A percentile compares a stretch with the other conserved stretches of the same genome.
phyloP scores from a whole-genome alignment of 2,329 filamentous ascomycete genomes.

The Myriosclerotinia duriaeana region DNA sequence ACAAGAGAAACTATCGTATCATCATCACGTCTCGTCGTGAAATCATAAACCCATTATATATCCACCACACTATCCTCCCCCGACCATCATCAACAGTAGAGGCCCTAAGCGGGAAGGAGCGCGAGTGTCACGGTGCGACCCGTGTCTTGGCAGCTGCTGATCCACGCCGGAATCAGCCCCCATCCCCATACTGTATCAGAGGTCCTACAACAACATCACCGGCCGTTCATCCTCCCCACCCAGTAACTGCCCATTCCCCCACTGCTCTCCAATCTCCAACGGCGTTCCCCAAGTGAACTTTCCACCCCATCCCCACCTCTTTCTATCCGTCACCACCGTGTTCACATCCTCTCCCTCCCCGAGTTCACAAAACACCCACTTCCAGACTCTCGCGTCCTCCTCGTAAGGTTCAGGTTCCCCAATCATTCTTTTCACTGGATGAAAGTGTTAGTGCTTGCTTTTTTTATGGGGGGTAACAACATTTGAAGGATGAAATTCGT shows the following conservation, averaged over 20 bases:
- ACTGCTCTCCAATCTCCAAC: not conserved
- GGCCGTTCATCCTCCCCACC: not conserved
- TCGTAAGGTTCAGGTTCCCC: not conserved
- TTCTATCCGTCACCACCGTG: not conserved
- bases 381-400: not conserved
- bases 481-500: too few species aligned
- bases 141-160: conserved; percentile 7
- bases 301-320: conserved; percentile 4
- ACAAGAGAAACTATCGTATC: not conserved
- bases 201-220: not conserved
- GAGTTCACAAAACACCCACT: conserved; percentile 8
- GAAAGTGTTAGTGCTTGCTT: not conserved
- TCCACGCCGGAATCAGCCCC: conserved; percentile 1
- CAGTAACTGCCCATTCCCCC: not conserved
- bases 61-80: not conserved
- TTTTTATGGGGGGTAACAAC: too few species aligned
- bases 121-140: not conserved
- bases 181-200: not conserved
- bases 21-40: not conserved
- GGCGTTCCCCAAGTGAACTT: conserved; percentile 2
- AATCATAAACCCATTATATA: not conserved
- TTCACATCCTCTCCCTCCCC: not conserved
- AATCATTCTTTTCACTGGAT: not conserved
- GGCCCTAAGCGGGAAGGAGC: conserved; percentile 3
- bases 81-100: conserved; percentile 6